Base-by-base conservation (phyloP, 1,284 basidiomycete species). In the Rhodotorula sp. region DNA sequence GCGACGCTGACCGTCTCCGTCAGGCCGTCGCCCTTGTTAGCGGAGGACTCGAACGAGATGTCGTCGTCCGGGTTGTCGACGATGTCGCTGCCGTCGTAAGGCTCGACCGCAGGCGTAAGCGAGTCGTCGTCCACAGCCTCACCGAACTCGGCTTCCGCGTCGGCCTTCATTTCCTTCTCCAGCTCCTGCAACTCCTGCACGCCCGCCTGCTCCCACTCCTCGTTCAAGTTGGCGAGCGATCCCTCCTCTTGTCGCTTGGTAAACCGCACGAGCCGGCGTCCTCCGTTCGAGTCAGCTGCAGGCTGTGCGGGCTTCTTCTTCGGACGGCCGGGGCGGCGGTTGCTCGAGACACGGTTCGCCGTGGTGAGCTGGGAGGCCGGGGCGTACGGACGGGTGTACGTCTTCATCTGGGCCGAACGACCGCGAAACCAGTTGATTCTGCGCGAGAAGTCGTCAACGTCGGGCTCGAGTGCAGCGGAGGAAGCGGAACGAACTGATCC, bases 401-500 rank as follows among this genome's bases (percentile, higher is more conserved):
- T 40, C 34, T 65, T 60, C 68, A 74, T 67, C 30, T 68, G 72
- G 5, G 72, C 52, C 7, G 70, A 72, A 5, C 65, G 65, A 13
- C 72, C 70, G 15, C 64, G 56, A 70, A 74, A 74, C 72, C 72
- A 74, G 57, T 74, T 74, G 63, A 74, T 70, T 40, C 70, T 71
- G 59, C 37, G 30, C 10, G 4, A 13, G 20, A 44, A 40, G 15
- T 20, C 24, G 51, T 26, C 1, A 28, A n/a, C 2, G 16, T 10
- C 46, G 20, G 20, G 37, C 11, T 28, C 31, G 8, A 8, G 13
- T 30, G 26, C 13, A 26, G 24, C 52, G 11, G 31, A 47, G 47
- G 50, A 15, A 26, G 28, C 1, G 8, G 40, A 0, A 28, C 22
- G 30, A 62, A 68, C 72, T 74, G 72, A 31, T 40, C 50, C 3